Evolutionary conservation across 768 basidiomycete species (phyloP), one percentile per base, ranked within the genome.

Genomic region (Mycena indigotica): DNA sequence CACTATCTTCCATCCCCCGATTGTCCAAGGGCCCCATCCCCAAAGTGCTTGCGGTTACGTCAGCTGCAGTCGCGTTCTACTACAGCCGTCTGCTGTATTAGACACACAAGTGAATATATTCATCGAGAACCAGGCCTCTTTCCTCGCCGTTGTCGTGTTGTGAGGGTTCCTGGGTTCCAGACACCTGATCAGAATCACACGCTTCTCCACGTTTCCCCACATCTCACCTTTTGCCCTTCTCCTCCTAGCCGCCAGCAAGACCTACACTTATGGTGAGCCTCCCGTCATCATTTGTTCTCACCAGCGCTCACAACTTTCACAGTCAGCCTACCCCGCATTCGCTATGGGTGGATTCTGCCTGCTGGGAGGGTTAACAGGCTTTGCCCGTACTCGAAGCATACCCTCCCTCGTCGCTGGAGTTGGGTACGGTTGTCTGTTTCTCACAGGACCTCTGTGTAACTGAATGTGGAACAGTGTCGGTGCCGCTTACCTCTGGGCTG

Each of bases 381-480:
- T 84, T 60, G 83, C 76, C 5, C 78, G 83, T 63, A 89, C 86
- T 58, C 82, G 86, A 23, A 93, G 91, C 28, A 76, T 93, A 28
- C 93, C 92, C 5, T 93, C 93, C 13, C 70, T 94, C 39, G 84
- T 93, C 19, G 92, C 92, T 56, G 92, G 92, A 35, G 81, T 91
- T 41, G 79, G 87, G 91, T 93, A 65, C 40, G 85, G 63, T 28
- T 32, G 4, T 21, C 41, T 8, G 6, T 50, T 19, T 21, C 30
- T 21, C 28, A 5, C 16, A 44, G 15, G 12, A 16, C 28, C 24
- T 28, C 15, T 24, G 16, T 57, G 15, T 44, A 61, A 19, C 30
- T 2, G 21, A 52, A 30, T 53, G 15, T 41, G 21, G 13, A 28
- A 0, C 60, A 91, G 90, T 64, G 90, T 94, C 45, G 92, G 91